These are phyloP conservation scores for Candida patagonica DNA, from an alignment of 805 yeast species.

Conservation along the genomic window DNA sequence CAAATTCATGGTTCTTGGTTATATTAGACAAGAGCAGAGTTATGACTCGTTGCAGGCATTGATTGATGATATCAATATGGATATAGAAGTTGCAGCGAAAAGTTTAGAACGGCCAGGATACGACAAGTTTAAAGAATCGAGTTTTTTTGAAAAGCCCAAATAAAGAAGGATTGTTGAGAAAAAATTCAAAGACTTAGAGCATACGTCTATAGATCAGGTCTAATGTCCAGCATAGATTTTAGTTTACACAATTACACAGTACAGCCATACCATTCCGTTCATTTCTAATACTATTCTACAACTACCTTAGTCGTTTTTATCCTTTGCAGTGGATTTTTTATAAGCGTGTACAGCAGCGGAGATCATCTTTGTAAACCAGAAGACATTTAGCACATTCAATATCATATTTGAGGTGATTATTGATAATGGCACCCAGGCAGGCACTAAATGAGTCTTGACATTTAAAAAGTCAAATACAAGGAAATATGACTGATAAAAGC, in stretches of 20 bases:
- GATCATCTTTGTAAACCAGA: constrained; percentile 88
- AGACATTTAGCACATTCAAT: constrained; percentile 59
- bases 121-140: constrained; percentile 22
- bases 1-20: constrained; percentile 68
- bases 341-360: constrained; percentile 34
- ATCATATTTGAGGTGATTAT: constrained; percentile 51
- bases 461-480: constrained; percentile 35
- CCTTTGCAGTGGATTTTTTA: no score
- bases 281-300: no score
- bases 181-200: no score
- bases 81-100: constrained; percentile 57
- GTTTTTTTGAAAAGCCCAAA: background rate
- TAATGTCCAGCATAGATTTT: no score
- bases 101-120: constrained; percentile 39
- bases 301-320: no score
- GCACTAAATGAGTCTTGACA: constrained; percentile 29
- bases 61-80: constrained; percentile 73
- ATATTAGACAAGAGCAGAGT: constrained; percentile 81
- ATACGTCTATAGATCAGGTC: no score
- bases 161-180: no score
- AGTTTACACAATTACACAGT: no score
- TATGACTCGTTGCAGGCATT: constrained; percentile 79
- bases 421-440: constrained; percentile 38
- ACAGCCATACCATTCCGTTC: no score
- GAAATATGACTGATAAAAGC: constrained; percentile 61